phyloP scores from a whole-genome alignment of 352 stramenopile genomes.

The Pythium coloratum region DNA sequence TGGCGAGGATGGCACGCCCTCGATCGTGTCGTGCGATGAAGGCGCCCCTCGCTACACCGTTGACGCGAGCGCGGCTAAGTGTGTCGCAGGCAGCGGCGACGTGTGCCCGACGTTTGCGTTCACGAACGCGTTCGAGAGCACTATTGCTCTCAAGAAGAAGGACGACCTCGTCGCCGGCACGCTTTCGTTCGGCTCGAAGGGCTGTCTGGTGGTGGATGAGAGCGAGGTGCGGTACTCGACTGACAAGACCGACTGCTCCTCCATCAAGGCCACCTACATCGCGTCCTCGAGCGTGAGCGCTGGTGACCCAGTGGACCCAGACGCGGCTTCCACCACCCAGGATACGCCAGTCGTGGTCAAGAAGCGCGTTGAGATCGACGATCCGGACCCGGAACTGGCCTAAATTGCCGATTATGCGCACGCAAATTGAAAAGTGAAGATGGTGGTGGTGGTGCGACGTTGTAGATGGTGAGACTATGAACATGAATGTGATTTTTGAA shows the following conservation, averaged over 20 bases:
- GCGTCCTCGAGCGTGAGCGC: not conserved
- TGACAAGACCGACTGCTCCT: slow-evolving; percentile 12
- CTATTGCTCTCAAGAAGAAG: slow-evolving; percentile 9
- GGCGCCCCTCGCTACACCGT: slow-evolving; percentile 6
- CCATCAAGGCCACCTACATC: slow-evolving; percentile 20
- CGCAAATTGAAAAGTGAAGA: too few species aligned
- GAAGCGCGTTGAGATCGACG: slow-evolving; percentile 12
- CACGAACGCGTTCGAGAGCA: slow-evolving; percentile 2
- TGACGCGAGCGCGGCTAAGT: slow-evolving; percentile 8
- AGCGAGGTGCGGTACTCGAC: slow-evolving; percentile 12
- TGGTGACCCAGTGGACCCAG: slow-evolving; percentile 23
- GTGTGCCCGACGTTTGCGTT: slow-evolving; percentile 19
- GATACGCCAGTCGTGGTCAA: not conserved
- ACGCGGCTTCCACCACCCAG: not conserved
- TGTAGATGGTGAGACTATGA: not conserved
- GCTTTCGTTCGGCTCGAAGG: slow-evolving; percentile 17
- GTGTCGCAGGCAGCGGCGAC: slow-evolving; percentile 11
- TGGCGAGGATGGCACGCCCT: slow-evolving; percentile 5
- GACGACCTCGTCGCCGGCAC: slow-evolving; percentile 19
- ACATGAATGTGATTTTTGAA: not conserved
- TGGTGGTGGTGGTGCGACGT: too few species aligned
- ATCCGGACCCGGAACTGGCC: slow-evolving; percentile 12
- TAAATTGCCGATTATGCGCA: too few species aligned
- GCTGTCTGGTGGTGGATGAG: slow-evolving; percentile 17
- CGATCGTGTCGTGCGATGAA: slow-evolving; percentile 10